These are phyloP conservation scores for Rhizopogon sp. DNA, from an alignment of 768 basidiomycete species.

Conservation along the genomic window DNA sequence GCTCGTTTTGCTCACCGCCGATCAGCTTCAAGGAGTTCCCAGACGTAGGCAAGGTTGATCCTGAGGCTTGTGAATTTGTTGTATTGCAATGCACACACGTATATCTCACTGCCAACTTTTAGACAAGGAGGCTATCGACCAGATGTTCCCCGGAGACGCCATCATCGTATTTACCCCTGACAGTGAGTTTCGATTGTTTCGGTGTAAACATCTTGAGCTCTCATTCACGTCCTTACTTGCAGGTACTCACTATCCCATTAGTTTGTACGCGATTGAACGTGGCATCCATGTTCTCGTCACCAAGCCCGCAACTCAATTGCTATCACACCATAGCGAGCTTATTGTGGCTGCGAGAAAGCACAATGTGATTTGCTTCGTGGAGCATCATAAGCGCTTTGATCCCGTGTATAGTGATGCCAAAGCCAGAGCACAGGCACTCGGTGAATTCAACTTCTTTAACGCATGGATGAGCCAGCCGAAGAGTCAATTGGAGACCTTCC, in stretches of 20 bases:
- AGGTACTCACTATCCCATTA: conserved; percentile 85
- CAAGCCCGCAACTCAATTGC: conserved; percentile 85
- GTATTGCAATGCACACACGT: not conserved
- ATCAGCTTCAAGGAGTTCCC: conserved; percentile 77
- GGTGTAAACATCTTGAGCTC: not conserved
- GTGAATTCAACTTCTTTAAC: conserved; percentile 93
- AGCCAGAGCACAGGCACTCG: conserved; percentile 66
- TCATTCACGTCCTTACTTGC: not conserved
- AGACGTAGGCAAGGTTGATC: conserved; percentile 58
- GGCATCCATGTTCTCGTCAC: conserved; percentile 89
- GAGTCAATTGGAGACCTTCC: conserved; percentile 90
- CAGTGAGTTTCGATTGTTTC: conserved; percentile 39
- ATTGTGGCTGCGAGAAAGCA: conserved; percentile 73
- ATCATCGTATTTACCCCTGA: conserved; percentile 93
- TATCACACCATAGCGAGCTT: conserved; percentile 77
- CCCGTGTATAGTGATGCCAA: conserved; percentile 92
- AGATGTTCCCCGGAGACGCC: conserved; percentile 77
- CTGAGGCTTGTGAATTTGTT: conserved; percentile 72
- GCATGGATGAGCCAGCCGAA: conserved; percentile 99
- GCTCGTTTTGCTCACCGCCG: not conserved
- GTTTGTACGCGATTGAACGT: conserved; percentile 79
- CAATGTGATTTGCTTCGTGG: conserved; percentile 87
- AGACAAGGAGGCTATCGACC: conserved; percentile 82
- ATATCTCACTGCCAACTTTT: conserved; percentile 3
- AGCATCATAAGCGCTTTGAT: conserved; percentile 90